phyloP scores from a whole-genome alignment of 2,329 filamentous ascomycete species.

The Paecilomyces sp. region DNA sequence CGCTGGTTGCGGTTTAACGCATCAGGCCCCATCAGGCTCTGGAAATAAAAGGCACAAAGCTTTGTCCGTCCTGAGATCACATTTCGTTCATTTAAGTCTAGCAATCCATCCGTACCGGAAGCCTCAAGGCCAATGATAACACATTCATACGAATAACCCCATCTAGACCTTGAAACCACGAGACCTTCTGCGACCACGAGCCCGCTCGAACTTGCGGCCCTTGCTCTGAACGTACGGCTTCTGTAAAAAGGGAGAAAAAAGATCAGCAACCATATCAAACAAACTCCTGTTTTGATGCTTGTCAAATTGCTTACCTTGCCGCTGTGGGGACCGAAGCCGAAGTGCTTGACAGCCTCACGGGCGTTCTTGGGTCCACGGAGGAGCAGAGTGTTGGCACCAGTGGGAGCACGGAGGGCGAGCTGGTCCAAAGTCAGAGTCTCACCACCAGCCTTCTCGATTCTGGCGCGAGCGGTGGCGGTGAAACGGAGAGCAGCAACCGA shows the following conservation, averaged over 20 bases:
- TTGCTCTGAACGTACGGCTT: conserved; percentile 97
- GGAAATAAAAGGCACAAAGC: neutral
- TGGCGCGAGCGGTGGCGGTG: conserved; percentile 89
- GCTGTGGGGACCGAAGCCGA: conserved; percentile 95
- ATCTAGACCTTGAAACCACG: conserved; percentile 99
- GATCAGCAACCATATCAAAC: conserved; percentile 5
- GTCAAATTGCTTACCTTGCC: conserved; percentile 66
- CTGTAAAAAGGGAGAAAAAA: conserved; percentile 38
- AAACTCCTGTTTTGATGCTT: conserved; percentile 4
- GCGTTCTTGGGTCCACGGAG: conserved; percentile 98
- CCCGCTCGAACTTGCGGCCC: conserved; percentile 99
- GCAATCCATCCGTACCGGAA: conserved; percentile 1
- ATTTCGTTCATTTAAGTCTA: conserved; percentile 2
- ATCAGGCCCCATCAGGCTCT: neutral
- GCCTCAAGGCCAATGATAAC: conserved; percentile 1
- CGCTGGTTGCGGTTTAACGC: neutral
- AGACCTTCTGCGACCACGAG: conserved; percentile 96
- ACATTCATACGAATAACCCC: conserved; percentile 3
- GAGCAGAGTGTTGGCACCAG: conserved; percentile 92
- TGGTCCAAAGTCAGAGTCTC: conserved; percentile 95
- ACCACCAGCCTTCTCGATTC: conserved; percentile 88
- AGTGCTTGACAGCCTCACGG: conserved; percentile 98
- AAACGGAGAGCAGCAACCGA: conserved; percentile 92
- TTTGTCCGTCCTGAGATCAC: neutral
- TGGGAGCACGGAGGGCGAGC: conserved; percentile 89